Evolutionary conservation across 768 basidiomycete species (phyloP), one percentile per base, ranked within the genome.

Genomic region (Suillus paluster): DNA sequence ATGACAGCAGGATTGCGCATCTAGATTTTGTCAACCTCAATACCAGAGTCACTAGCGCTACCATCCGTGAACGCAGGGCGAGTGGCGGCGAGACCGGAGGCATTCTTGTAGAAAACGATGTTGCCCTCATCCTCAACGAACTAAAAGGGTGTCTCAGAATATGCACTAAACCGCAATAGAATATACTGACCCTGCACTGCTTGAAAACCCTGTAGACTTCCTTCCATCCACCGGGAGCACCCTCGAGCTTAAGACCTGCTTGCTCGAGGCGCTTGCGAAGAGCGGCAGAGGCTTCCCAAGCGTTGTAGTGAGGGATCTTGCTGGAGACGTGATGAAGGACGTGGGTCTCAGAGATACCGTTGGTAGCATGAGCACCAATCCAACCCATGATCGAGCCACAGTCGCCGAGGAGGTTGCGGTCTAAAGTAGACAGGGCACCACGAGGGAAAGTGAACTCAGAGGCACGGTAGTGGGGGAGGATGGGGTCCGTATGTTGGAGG

Each of bases 301-400:
- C 91, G 65, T 94, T 80, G 75, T 95, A 98, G 75, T 99, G 97
- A n/a, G 97, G 97, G 66, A 99, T 98, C 80, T 96, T 96, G 84
- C 90, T 92, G 64, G 84, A 87, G 63, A 97, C 85, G 75, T 99
- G 97, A 77, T 99, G 97, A 23, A 87, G 78, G 61, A 97, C 90
- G 75, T 97, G 94, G 34, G 94, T 96, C 81, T 96, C 94, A 5
- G 91, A 94, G 72, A 97, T 95, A 67, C 95, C 94, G 75, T 97
- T 89, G 27, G 95, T 92, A 58, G 90, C 85, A 68, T 86, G 84
- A 1, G 88, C 87, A 49, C 95, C 95, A 65, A 98, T 84, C 85
- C 91, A 95, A 50, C 81, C 94, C 83, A 92, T 88, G 68, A 96
- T 67, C 49, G 77, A 81, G 54, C 96, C 95, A 58, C 86, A 83